Evolutionary conservation across 805 yeast species (phyloP), one percentile per base, ranked within the genome.

Genomic region (Candida tibetensis): DNA sequence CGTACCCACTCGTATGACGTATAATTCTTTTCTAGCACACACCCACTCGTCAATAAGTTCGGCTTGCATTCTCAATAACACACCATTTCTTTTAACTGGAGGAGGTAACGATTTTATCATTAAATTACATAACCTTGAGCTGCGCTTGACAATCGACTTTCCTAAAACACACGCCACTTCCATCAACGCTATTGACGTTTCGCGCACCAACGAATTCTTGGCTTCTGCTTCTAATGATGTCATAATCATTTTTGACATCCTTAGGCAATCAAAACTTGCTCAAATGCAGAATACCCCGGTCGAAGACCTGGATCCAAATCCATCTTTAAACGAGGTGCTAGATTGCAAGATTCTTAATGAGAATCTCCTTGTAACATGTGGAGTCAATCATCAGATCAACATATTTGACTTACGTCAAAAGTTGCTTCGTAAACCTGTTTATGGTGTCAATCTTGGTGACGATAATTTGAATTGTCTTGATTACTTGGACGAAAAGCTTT

Each of bases 391-490:
- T 34, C 32, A 37, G 13, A 30, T 61, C 17, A 46, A 46, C 19
- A 34, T 62, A 17, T 57, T 45, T 41, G 69, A 63, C 37, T 39
- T 49, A 29, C 44, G 59, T 17, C 45, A 46, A 25, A 3, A 34
- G 3, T 28, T 25, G 10, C 15, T 30, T 6, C 34, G 21, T 4
- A 37, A 30, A 10, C 49, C 53, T 3, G 42, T 58, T 4, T 46
- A 39, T 34, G 22, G 44, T 5, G 16, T 51, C 4, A 45, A 47
- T 30, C 31, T 52, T 17, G 54, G 62, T n/a, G 32, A 40, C 27
- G 64, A 59, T 32, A 53, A 52, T 42, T 42, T 62, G 32, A 57
- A 52, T 34, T 37, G 52, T 5, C 22, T 58, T 9, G 51, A 47
- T 16, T 48, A 44, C 31, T 16, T 33, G 13, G 36, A 28, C 4